Evolutionary conservation across 2,329 filamentous ascomycete species (phyloP), one percentile per base, ranked within the genome.

Genomic region (Penicillium olsonii): DNA sequence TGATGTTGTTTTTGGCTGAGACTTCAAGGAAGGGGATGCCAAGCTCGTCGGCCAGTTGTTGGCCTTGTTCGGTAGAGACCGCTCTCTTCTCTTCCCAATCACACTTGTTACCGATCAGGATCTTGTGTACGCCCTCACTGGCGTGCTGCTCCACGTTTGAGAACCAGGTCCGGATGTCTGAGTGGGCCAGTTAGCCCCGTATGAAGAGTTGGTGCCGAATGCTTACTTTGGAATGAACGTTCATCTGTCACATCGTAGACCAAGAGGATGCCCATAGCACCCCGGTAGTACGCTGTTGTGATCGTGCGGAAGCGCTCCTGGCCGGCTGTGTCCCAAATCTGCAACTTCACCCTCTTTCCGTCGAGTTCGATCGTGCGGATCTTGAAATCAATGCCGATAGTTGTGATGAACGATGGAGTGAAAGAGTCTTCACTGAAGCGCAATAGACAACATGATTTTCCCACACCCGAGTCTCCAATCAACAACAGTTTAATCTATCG

Each of bases 381-480:
- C 83, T 99, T 99, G 81, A 99, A 99, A 78, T 99, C 94, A 79
- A 99, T 97, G 63, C 94, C 94, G 75, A 99, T 99, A 56, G 94
- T 99, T 56, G 92, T 96, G 80, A 96, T 96, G 81, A 96, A 96
- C 64, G 90, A 95, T 37, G 92, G 92, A 45, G 92, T 96, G 78
- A 96, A 96, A 39, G 90, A 95, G 80, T 96, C 92, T 78, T 96
- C 92, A 75, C 90, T 95, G 80, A 96, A 96, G 65, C 92, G 90
- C 69, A 96, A 80, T 72, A 96, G 83, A 76, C 92, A 96, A 85
- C 92, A 96, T 62, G 92, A 96, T 78, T 96, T 96, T 73, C 92
- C 92, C 55, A 96, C 92, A 68, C 92, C 92, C 42, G 91, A 96
- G 80, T 96, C 92, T 74, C 92, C 92, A 74, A 96, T 96, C 70